These are phyloP conservation scores for Picochlorum costavermella DNA, from an alignment of 139 green algal species.

Conservation along the genomic window DNA sequence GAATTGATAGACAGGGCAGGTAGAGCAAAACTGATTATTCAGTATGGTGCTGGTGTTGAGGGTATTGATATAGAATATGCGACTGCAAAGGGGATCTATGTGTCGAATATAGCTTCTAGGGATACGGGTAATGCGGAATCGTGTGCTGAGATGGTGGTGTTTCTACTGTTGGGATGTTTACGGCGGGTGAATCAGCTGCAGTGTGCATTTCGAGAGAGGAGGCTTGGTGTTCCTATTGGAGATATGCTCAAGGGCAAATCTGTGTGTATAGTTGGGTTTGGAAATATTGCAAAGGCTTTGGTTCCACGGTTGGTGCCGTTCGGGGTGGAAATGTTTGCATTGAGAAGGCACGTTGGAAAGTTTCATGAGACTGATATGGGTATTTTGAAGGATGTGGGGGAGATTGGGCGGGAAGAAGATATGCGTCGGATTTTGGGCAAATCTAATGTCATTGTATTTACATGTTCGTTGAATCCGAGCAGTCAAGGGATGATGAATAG, in stretches of 20 bases:
- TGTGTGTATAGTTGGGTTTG: constrained; percentile 40
- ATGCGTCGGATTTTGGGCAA: background rate
- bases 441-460: constrained; percentile 38
- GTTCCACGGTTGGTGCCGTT: constrained; percentile 34
- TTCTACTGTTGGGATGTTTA: constrained; percentile 46
- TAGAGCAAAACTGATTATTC: constrained; percentile 46
- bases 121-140: constrained; percentile 50
- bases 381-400: background rate
- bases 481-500: constrained; percentile 38
- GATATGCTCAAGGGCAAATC: constrained; percentile 29
- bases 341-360: background rate
- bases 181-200: constrained; percentile 32
- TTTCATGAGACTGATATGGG: background rate
- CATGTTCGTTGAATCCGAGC: constrained; percentile 26
- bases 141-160: constrained; percentile 62
- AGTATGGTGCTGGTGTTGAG: constrained; percentile 62
- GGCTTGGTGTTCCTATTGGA: constrained; percentile 33
- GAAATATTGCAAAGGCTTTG: constrained; percentile 46
- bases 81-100: constrained; percentile 41
- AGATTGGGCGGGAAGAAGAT: too few relatives aligned
- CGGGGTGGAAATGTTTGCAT: constrained; percentile 7
- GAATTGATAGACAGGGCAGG: constrained; percentile 22
- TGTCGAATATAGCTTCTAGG: constrained; percentile 49
- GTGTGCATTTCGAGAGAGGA: constrained; percentile 15
- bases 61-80: constrained; percentile 45